These are phyloP conservation scores for sweet orange (Citrus sinensis) DNA, from an alignment of 345 rosid species.

Conservation along the genomic window DNA sequence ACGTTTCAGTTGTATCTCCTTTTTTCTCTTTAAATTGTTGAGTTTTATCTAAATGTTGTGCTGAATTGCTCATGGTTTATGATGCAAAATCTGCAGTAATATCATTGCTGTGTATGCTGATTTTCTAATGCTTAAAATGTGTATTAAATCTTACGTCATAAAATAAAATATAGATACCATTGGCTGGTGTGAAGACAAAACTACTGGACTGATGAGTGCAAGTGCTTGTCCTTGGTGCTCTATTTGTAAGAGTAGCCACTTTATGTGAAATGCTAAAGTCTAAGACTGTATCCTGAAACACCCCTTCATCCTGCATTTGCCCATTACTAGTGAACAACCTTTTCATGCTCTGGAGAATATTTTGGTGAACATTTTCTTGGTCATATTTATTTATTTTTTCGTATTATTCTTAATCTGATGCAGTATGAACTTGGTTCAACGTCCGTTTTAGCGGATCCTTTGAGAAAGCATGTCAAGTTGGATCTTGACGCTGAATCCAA, in stretches of 20 bases:
- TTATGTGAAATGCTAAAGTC: not conserved
- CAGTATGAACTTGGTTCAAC: conserved; percentile 38
- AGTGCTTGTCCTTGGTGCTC: not conserved
- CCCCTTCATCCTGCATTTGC: not conserved
- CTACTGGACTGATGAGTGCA: not conserved
- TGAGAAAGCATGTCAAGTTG: conserved; percentile 34
- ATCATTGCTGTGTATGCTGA: not conserved
- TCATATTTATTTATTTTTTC: not conserved
- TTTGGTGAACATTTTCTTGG: not conserved
- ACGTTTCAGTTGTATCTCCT: not conserved
- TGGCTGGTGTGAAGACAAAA: not conserved
- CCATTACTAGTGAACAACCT: not conserved
- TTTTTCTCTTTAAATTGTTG: not conserved
- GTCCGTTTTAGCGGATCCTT: conserved; percentile 21
- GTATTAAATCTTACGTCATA: not conserved
- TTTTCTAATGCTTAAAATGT: not conserved
- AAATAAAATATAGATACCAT: not conserved
- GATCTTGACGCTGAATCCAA: conserved; percentile 24
- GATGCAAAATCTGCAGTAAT: not conserved
- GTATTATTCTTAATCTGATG: conserved; percentile 12
- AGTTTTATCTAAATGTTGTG: not conserved
- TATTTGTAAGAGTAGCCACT: not conserved
- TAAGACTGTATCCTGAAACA: not conserved
- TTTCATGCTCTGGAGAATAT: not conserved
- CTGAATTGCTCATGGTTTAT: not conserved